Evolutionary conservation across 805 yeast genomes (phyloP), one percentile per base, ranked within the genome.

Genomic region (Candida golubevii): DNA sequence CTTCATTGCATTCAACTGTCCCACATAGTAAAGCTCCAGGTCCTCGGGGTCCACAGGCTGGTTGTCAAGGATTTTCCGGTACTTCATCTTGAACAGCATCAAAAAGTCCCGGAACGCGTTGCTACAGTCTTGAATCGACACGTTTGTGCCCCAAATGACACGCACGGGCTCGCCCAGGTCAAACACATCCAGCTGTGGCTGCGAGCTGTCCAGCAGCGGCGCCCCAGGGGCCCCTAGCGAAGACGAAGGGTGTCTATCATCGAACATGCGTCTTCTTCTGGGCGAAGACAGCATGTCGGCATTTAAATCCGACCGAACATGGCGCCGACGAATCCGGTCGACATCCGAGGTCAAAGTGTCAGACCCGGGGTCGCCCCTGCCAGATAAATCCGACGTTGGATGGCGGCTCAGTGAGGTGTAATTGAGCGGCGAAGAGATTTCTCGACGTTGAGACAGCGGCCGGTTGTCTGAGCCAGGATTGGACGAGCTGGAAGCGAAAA

Each of bases 81-180:
- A 82, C 58, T 82, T 85, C 66, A 77, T 69, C 61, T 88, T 86
- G 72, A 89, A 93, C 26, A 84, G 79, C 83, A 85, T 82, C 56
- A 93, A 68, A 54, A 93, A 93, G 51, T 82, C 82, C 51, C 95
- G 75, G 68, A 93, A 91, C 40, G 78, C 75, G 53, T 80, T 84
- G 33, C 86, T 77, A 55, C 93, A 83, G 59, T 93, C 97, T 58
- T 82, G 87, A 58, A 93, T 90, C 38, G 95, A 85, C 26, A 93
- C 96, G 60, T 91, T 89, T 1, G 99, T 93, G 66, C 99, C 99
- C 99, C 99, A 93, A 58, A 93, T 91, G 42, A 93, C 96, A 57
- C 95, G 78, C 23, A 82, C 80, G 0, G 96, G 95, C 52, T 85
- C 96, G 42, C 78, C 79, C 23, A 49, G 47, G 26, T 55, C 61